Evolutionary conservation across 768 basidiomycete species (phyloP), one percentile per base, ranked within the genome.

Genomic region (Tylopilus vinaceipallidus): DNA sequence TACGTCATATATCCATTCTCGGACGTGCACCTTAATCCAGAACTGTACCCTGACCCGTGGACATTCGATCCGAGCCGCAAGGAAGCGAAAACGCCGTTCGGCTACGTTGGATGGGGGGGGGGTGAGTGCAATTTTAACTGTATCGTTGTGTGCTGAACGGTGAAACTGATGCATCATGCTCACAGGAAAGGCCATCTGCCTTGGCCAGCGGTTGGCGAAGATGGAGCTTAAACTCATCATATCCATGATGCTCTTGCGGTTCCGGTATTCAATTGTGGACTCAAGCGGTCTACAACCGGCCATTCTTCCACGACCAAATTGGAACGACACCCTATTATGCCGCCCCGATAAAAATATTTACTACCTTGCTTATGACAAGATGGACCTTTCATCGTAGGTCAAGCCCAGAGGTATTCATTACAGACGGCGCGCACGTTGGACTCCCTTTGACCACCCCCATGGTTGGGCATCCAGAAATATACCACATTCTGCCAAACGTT

Each of bases 1-100:
- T 89, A 86, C 61, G 79, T 88, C 41, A 75, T 88, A 37, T 90
- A 88, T 69, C 88, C 87, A 37, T 89, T 88, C 67, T 85, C 83
- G 64, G 84, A 86, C 61, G 82, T 88, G 35, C 88, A 91, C 68
- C 79, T 90, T 33, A 77, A 89, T 65, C 75, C 83, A 34, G 74
- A 77, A 52, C 66, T 90, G 19, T 91, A 90, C 65, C 79, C 82
- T 40, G 79, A 89, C 63, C 88, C 88, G 33, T 87, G 85, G 85
- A 81, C 72, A 57, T 91, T 87, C 59, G 84, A 89, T 70, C 88
- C 88, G 38, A 63, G 53, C 42, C 71, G 76, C 51, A 71, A 60
- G 73, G 81, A 66, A 67, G 72, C 57, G 69, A 76, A 67, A 67
- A 68, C 73, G 50, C 78, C 77, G 50, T 82, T 80, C 66, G 71